Percentiles rank a stretch among this genome's conserved stretches.
These are phyloP conservation scores for Aspergillus novoparasiticus DNA, from an alignment of 2,329 filamentous ascomycete genomes.

Conservation along the genomic window DNA sequence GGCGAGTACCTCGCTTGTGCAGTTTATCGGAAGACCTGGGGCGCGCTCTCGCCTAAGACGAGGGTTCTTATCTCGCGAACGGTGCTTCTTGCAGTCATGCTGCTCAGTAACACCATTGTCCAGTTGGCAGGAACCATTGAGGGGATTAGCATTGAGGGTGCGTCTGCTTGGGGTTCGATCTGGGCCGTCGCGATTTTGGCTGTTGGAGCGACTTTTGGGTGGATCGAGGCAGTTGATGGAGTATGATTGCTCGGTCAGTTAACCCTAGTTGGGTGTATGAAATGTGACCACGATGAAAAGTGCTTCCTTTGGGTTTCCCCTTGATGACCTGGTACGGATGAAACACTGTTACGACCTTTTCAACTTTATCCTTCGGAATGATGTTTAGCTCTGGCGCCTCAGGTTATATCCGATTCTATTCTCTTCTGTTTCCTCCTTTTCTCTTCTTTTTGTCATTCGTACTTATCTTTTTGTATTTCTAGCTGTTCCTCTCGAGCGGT, in stretches of 20 bases:
- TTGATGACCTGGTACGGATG: background rate
- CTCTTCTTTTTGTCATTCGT: background rate
- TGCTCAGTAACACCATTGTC: conserved; percentile 61
- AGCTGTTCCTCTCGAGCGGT: background rate
- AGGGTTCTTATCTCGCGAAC: conserved; percentile 69
- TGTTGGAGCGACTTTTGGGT: conserved; percentile 37
- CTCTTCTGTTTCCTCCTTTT: background rate
- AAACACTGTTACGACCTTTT: background rate
- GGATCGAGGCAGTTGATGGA: conserved; percentile 44
- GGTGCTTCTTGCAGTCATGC: conserved; percentile 47
- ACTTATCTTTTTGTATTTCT: background rate
- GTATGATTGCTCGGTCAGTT: conserved; percentile 24
- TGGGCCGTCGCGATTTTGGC: conserved; percentile 63
- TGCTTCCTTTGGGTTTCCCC: too few relatives aligned
- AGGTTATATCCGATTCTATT: background rate
- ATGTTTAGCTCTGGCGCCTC: background rate
- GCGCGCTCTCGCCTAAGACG: conserved; percentile 61
- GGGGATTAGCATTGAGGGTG: conserved; percentile 71
- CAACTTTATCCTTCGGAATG: background rate
- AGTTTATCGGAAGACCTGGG: conserved; percentile 60
- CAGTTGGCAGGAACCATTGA: conserved; percentile 68
- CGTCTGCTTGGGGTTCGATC: conserved; percentile 69
- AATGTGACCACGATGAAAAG: background rate
- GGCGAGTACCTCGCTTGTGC: conserved; percentile 72
- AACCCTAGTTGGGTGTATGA: background rate